Percentiles rank a stretch among this genome's conserved stretches.
phyloP scores from a whole-genome alignment of 371 early-diverging fungal genomes.

The Ordospora pajunii region DNA sequence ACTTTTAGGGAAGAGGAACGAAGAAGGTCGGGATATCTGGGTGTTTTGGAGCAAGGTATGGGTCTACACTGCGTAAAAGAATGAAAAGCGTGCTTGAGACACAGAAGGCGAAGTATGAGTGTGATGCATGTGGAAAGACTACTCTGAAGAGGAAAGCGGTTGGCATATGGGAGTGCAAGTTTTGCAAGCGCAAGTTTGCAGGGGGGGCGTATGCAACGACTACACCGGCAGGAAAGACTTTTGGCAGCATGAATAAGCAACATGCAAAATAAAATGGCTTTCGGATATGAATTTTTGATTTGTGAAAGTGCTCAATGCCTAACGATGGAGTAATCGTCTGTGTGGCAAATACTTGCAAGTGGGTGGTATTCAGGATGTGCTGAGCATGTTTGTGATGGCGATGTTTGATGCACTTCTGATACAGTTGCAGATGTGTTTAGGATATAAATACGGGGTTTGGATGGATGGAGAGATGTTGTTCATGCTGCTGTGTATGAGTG shows the following conservation, averaged over 20 bases:
- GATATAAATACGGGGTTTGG: neutral
- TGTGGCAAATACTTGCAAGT: neutral
- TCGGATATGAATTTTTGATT: neutral
- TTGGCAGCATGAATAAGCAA: constrained; percentile 39
- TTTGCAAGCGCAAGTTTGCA: constrained; percentile 85
- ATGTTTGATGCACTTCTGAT: neutral
- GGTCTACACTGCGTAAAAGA: constrained; percentile 97
- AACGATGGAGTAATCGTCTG: neutral
- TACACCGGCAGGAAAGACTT: constrained; percentile 53
- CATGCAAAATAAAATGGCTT: constrained; percentile 18
- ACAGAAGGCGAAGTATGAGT: constrained; percentile 95
- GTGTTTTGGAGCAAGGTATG: constrained; percentile 99
- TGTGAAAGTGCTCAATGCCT: neutral
- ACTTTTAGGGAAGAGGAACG: constrained; percentile 68
- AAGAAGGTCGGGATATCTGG: constrained; percentile 99
- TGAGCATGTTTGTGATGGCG: neutral
- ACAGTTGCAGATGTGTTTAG: neutral
- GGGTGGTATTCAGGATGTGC: neutral
- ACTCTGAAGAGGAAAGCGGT: constrained; percentile 87
- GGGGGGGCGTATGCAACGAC: constrained; percentile 95
- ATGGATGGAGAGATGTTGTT: neutral
- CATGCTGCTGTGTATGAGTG: neutral
- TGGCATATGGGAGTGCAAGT: constrained; percentile 98
- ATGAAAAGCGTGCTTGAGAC: constrained; percentile 98
- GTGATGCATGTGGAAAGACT: constrained; percentile 96